Percentiles rank a stretch among this genome's conserved stretches.
Conservation (phyloP, 2,329 filamentous ascomycete species). For the Aciculosporium take region DNA sequence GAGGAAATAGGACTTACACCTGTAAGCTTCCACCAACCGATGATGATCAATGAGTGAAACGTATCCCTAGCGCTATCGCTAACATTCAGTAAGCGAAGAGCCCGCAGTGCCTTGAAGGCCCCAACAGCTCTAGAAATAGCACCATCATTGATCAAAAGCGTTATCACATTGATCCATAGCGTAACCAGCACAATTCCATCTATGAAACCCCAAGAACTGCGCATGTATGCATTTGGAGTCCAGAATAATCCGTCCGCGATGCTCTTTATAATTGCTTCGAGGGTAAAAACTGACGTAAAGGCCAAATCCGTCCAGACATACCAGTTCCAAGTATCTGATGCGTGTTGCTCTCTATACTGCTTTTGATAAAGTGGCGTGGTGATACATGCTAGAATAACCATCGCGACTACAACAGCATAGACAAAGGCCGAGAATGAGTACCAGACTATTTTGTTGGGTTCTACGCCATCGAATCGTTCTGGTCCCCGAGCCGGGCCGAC, state of each 20-base stretch:
- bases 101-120: slow-evolving; percentile 91
- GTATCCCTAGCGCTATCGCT: slow-evolving; percentile 92
- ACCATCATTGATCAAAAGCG: slow-evolving; percentile 67
- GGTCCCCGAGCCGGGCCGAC: slow-evolving; percentile 82
- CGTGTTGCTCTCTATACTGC: slow-evolving; percentile 55
- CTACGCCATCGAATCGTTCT: slow-evolving; percentile 77
- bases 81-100: slow-evolving; percentile 80
- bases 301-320: slow-evolving; percentile 88
- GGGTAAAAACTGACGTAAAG: slow-evolving; percentile 73
- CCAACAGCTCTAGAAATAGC: slow-evolving; percentile 81
- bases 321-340: slow-evolving; percentile 61
- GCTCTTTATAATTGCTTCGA: slow-evolving; percentile 81
- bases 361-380: slow-evolving; percentile 92
- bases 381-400: slow-evolving; percentile 92
- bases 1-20: slow-evolving; percentile 39
- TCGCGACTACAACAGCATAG: slow-evolving; percentile 85
- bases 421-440: slow-evolving; percentile 88
- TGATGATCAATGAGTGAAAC: slow-evolving; percentile 90
- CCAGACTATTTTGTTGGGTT: slow-evolving; percentile 82
- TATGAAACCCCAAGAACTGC: slow-evolving; percentile 93
- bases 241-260: slow-evolving; percentile 92
- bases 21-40: slow-evolving; percentile 87
- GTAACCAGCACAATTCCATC: slow-evolving; percentile 84
- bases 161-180: slow-evolving; percentile 86
- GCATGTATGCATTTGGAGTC: slow-evolving; percentile 93